Percentiles rank a stretch among this genome's conserved stretches.
Evolutionary conservation across 352 stramenopile species (phyloP).

Genomic region (Pythium sukuiense): DNA sequence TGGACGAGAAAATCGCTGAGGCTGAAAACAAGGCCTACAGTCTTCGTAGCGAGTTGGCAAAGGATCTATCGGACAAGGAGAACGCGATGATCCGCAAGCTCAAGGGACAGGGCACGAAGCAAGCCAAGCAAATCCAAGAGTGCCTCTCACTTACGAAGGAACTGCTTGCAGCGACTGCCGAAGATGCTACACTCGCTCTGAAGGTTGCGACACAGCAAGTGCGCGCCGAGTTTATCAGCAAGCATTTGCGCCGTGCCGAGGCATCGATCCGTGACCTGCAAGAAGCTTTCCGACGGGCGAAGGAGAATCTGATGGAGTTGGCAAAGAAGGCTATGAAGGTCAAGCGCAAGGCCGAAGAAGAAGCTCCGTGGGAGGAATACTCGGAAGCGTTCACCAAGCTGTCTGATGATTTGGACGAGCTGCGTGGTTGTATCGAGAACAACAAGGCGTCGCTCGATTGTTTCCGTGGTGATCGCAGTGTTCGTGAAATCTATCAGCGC

Average conservation of each 20-base stretch:
- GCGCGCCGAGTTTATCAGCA: slow-evolving; percentile 60
- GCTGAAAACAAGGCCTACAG: slow-evolving; percentile 70
- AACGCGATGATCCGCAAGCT: slow-evolving; percentile 76
- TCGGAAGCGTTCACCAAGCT: slow-evolving; percentile 60
- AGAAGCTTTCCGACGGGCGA: slow-evolving; percentile 60
- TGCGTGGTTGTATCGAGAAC: slow-evolving; percentile 81
- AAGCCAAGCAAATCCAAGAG: slow-evolving; percentile 69
- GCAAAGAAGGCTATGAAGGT: slow-evolving; percentile 69
- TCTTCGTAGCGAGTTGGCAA: slow-evolving; percentile 68
- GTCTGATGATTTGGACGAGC: slow-evolving; percentile 75
- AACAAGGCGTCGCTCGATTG: slow-evolving; percentile 79
- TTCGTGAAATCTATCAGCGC: slow-evolving; percentile 75
- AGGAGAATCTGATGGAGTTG: slow-evolving; percentile 58
- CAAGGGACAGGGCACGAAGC: slow-evolving; percentile 66
- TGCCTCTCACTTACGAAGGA: slow-evolving; percentile 56
- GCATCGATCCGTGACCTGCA: slow-evolving; percentile 48
- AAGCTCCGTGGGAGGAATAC: slow-evolving; percentile 65
- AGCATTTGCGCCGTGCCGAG: slow-evolving; percentile 59
- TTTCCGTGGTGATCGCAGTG: slow-evolving; percentile 75
- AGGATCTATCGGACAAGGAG: slow-evolving; percentile 79
- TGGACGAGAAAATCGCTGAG: slow-evolving; percentile 76
- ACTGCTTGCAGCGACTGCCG: slow-evolving; percentile 45
- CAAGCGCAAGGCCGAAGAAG: slow-evolving; percentile 63
- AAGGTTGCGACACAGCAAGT: slow-evolving; percentile 66
- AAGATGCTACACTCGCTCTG: slow-evolving; percentile 56